A percentile compares a stretch with the other conserved stretches of the same genome.
Conservation (phyloP, 257 asterid species). For the Nicotiana attenuata region DNA sequence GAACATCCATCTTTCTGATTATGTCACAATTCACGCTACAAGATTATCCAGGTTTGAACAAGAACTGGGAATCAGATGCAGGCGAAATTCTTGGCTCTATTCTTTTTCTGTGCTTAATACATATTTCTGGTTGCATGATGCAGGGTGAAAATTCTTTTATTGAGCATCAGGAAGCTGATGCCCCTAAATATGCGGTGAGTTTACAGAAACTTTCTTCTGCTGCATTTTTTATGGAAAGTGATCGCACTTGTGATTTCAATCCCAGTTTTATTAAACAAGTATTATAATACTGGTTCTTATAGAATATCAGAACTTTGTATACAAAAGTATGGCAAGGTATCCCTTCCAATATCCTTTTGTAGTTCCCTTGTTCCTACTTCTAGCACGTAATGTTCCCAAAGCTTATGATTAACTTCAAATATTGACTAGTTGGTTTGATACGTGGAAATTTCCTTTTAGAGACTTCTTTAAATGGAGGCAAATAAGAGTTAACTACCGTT, state of each 20-base stretch:
- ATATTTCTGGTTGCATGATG: constrained; percentile 17
- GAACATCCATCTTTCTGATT: not conserved
- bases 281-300: not conserved
- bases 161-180: constrained; percentile 39
- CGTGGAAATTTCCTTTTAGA: not conserved
- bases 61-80: not conserved
- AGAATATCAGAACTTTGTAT: not conserved
- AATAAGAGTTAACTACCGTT: not conserved
- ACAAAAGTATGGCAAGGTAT: not conserved
- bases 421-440: not conserved
- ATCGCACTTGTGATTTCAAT: not conserved
- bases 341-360: not conserved
- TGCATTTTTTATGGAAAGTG: not conserved
- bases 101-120: constrained; percentile 3
- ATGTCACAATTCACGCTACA: not conserved
- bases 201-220: constrained; percentile 6
- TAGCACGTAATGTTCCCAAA: not conserved
- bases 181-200: constrained; percentile 89
- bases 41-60: not conserved
- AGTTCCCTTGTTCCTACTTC: not conserved
- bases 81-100: constrained; percentile 1
- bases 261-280: not conserved
- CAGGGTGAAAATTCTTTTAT: constrained; percentile 44
- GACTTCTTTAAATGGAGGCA: not conserved
- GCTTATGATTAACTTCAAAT: not conserved